Conservation (phyloP, 805 yeast genomes). For the Candida bentonensis region DNA sequence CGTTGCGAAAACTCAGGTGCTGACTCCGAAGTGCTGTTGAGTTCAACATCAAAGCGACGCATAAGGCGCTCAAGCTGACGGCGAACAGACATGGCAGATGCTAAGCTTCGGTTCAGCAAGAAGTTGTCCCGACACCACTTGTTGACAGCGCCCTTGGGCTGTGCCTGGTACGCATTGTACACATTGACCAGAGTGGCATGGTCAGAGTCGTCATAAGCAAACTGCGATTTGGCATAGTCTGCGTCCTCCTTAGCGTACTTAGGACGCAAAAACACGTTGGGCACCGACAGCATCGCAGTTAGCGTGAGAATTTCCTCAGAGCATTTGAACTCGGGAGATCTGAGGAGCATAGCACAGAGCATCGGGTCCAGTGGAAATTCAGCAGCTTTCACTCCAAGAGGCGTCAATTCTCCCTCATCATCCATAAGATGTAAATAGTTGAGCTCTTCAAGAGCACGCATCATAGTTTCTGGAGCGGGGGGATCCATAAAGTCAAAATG, state of each 20-base stretch:
- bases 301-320: constrained; percentile 80
- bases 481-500: constrained; percentile 99
- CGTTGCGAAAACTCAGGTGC: constrained; percentile 57
- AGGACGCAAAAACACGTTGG: constrained; percentile 90
- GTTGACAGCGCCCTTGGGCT: constrained; percentile 16
- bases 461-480: constrained; percentile 99
- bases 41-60: constrained; percentile 64
- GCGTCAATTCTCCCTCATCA: constrained; percentile 83
- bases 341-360: constrained; percentile 84
- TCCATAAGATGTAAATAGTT: constrained; percentile 81
- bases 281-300: constrained; percentile 84
- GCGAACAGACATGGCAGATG: constrained; percentile 78
- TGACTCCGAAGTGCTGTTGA: constrained; percentile 53
- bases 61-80: constrained; percentile 69
- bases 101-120: constrained; percentile 68
- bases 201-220: constrained; percentile 92
- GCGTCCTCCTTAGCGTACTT: constrained; percentile 76
- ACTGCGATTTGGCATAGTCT: constrained; percentile 74
- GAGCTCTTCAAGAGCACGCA: constrained; percentile 94
- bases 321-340: constrained; percentile 73
- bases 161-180: constrained; percentile 54
- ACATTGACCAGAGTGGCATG: constrained; percentile 85
- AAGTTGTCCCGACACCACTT: constrained; percentile 93
- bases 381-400: constrained; percentile 80
- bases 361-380: constrained; percentile 93